These are phyloP conservation scores for Epichloe uncinata DNA, from an alignment of 2,329 filamentous ascomycete genomes.

Conservation along the genomic window DNA sequence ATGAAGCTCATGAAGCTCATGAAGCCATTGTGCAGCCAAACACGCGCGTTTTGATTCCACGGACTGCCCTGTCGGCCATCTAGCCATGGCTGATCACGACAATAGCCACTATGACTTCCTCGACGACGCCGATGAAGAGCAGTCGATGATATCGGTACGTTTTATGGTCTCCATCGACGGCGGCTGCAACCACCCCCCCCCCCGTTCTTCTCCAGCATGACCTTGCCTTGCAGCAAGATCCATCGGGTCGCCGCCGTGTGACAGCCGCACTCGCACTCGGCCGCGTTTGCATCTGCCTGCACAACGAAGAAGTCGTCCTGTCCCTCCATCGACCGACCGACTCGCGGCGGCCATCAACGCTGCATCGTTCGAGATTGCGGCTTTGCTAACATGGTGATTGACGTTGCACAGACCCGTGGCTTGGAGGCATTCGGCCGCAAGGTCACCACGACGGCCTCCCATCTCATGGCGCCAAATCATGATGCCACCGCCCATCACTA, in stretches of 20 bases:
- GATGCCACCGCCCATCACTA: constrained; percentile 52
- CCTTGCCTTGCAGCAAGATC: background rate
- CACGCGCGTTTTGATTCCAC: background rate
- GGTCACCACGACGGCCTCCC: constrained; percentile 83
- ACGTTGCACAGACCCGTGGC: constrained; percentile 54
- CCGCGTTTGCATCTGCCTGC: background rate
- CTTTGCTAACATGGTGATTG: constrained; percentile 6
- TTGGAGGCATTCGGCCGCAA: constrained; percentile 90
- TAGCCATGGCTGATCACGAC: constrained; percentile 29
- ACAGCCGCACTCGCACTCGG: background rate
- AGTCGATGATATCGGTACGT: constrained; percentile 30
- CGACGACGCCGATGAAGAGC: constrained; percentile 34
- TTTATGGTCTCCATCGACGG: background rate
- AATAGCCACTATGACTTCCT: constrained; percentile 30
- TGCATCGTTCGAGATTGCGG: background rate
- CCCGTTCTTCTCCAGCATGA: background rate
- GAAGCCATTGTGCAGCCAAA: constrained; percentile 3
- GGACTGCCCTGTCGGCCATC: constrained; percentile 4
- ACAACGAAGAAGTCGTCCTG: constrained; percentile 1
- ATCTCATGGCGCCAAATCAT: constrained; percentile 61
- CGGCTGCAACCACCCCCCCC: background rate
- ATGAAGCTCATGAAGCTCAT: constrained; percentile 1
- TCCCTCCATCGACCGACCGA: background rate
- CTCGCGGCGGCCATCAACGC: background rate
- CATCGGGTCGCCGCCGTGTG: background rate